Percentiles rank a stretch among this genome's conserved stretches.
Evolutionary conservation across 2,329 filamentous ascomycete genomes (phyloP).

Genomic region (Penicillium sp.): DNA sequence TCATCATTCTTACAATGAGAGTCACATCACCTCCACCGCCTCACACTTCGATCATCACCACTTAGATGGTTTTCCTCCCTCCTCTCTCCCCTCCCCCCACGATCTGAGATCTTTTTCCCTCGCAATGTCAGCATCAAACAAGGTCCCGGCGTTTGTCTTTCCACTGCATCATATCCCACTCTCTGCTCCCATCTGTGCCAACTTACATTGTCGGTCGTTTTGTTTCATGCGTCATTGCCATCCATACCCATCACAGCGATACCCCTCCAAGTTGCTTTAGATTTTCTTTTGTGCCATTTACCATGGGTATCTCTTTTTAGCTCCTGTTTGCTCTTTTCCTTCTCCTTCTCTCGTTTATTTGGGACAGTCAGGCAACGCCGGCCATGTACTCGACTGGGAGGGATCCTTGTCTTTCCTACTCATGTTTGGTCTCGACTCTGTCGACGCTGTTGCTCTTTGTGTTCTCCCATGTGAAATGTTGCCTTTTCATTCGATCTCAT

Average conservation of each 20-base stretch:
- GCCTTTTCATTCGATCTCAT: conserved; percentile 11
- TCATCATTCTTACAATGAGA: conserved; percentile 30
- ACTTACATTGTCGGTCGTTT: conserved; percentile 14
- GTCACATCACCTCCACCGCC: not conserved
- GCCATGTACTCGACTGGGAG: conserved; percentile 4
- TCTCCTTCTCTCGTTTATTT: not conserved
- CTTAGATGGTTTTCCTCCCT: not conserved
- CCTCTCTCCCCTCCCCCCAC: not conserved
- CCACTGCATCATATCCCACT: conserved; percentile 17
- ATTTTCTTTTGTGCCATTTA: conserved; percentile 9
- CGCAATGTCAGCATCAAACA: conserved; percentile 5
- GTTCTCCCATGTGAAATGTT: conserved; percentile 1
- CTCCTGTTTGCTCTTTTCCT: not conserved
- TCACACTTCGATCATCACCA: conserved; percentile 4
- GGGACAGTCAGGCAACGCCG: not conserved
- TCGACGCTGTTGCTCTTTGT: not conserved
- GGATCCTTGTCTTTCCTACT: not conserved
- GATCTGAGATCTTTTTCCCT: not conserved
- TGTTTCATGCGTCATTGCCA: conserved; percentile 18
- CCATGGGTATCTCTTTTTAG: not conserved
- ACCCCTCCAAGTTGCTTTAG: conserved; percentile 17
- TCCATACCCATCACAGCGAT: conserved; percentile 24
- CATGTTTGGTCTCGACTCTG: not conserved
- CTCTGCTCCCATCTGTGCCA: conserved; percentile 16
- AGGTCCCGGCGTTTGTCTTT: conserved; percentile 11